These are phyloP conservation scores for Myochromella boudieri DNA, from an alignment of 768 basidiomycete species.

Conservation along the genomic window DNA sequence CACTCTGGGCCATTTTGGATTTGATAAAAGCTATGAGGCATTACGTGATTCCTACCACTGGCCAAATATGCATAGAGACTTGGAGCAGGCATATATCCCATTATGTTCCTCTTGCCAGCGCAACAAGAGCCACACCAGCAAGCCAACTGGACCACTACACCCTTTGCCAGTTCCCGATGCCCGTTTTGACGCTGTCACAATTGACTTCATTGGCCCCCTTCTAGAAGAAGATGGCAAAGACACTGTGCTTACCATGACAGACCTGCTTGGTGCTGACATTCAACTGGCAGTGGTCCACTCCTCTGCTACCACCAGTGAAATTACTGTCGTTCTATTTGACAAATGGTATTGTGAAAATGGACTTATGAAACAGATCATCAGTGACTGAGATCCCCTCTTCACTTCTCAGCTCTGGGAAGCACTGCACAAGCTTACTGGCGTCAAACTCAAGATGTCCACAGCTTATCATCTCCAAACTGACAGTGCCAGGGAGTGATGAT, in stretches of 20 bases:
- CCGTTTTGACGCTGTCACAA: no score
- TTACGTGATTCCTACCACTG: conserved; percentile 27
- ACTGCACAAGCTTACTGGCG: no score
- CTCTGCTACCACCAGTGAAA: conserved; percentile 13
- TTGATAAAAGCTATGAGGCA: conserved; percentile 26
- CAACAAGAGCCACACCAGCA: neutral
- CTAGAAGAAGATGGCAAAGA: no score
- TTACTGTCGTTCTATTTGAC: conserved; percentile 25
- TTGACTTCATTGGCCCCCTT: no score
- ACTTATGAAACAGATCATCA: conserved; percentile 26
- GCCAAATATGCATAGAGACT: conserved; percentile 25
- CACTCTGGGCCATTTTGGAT: conserved; percentile 31
- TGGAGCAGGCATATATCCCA: neutral
- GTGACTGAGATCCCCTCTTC: conserved; percentile 29
- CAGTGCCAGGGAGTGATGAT: no score
- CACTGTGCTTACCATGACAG: no score
- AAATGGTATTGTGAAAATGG: conserved; percentile 34
- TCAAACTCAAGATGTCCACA: conserved; percentile 30
- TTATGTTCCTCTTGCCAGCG: neutral
- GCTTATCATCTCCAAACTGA: conserved; percentile 40
- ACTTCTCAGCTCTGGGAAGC: conserved; percentile 28
- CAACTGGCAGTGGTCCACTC: conserved; percentile 1
- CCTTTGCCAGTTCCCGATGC: conserved; percentile 22
- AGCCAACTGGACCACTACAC: neutral
- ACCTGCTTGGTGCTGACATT: no score